phyloP scores from a whole-genome alignment of 73 alveolate genomes.

The Paraurostyla sp. region DNA sequence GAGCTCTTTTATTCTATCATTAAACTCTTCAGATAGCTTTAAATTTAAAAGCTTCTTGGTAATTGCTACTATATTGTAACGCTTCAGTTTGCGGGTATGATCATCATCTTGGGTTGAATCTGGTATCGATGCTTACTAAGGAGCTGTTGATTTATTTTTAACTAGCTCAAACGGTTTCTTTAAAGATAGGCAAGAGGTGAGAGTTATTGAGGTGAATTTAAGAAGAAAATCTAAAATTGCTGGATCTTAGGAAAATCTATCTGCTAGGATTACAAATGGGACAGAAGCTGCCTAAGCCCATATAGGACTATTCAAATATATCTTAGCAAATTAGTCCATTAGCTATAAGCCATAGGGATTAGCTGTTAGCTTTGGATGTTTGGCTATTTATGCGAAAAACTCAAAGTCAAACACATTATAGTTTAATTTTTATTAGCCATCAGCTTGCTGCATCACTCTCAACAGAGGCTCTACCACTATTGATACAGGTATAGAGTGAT shows the following conservation, averaged over 20 bases:
- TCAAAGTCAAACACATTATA: conserved; percentile 83
- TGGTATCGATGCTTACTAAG: background rate
- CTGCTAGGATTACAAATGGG: conserved; percentile 48
- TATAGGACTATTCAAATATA: conserved; percentile 7
- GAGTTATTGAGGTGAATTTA: conserved; percentile 40
- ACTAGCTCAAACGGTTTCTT: conserved; percentile 45
- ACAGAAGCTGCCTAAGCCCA: conserved; percentile 42
- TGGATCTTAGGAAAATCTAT: conserved; percentile 41
- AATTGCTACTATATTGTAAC: conserved; percentile 15
- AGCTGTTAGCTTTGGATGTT: conserved; percentile 67
- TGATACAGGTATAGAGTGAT: conserved; percentile 89
- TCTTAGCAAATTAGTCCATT: conserved; percentile 61
- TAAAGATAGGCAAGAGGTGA: conserved; percentile 14
- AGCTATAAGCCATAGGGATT: conserved; percentile 47
- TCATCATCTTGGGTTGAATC: conserved; percentile 37
- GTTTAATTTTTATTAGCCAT: too few relatives aligned
- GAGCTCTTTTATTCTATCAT: conserved; percentile 20
- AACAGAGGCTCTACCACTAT: conserved; percentile 88
- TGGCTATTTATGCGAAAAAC: conserved; percentile 73
- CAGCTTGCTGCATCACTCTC: conserved; percentile 84
- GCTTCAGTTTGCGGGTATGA: background rate
- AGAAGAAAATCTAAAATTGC: conserved; percentile 46
- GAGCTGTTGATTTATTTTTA: background rate
- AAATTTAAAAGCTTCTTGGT: conserved; percentile 3
- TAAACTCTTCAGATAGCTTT: conserved; percentile 38